These are phyloP conservation scores for Mortierella polycephala DNA, from an alignment of 371 early-diverging fungal species.

Conservation along the genomic window DNA sequence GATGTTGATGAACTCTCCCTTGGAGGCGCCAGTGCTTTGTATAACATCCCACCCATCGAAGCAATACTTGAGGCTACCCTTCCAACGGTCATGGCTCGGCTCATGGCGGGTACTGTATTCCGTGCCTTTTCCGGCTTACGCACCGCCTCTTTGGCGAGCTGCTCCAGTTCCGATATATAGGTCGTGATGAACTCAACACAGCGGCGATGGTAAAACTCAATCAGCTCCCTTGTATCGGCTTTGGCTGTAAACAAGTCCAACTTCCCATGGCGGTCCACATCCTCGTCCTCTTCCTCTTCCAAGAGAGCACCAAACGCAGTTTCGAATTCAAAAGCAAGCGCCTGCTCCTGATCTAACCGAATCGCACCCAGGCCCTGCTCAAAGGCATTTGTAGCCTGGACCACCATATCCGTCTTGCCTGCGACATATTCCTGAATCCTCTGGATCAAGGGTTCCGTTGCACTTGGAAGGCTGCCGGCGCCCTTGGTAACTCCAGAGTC, in stretches of 20 bases:
- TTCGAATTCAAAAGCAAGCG: constrained; percentile 10
- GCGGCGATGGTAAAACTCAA: constrained; percentile 35
- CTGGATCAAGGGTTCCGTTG: constrained; percentile 41
- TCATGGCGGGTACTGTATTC: constrained; percentile 37
- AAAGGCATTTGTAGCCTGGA: constrained; percentile 19
- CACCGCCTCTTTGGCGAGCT: constrained; percentile 42
- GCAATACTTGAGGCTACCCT: constrained; percentile 33
- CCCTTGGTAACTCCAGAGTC: constrained; percentile 13
- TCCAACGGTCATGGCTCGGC: constrained; percentile 48
- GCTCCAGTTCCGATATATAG: constrained; percentile 23
- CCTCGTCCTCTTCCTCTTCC: constrained; percentile 22
- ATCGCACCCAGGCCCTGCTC: constrained; percentile 25
- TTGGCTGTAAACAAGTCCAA: constrained; percentile 37
- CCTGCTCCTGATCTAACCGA: constrained; percentile 39
- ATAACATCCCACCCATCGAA: constrained; percentile 21
- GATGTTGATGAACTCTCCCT: background rate
- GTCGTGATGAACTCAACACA: constrained; percentile 34
- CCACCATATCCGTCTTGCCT: constrained; percentile 48
- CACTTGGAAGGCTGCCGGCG: constrained; percentile 14
- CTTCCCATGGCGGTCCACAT: constrained; percentile 9
- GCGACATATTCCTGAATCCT: constrained; percentile 38
- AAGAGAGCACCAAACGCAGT: constrained; percentile 4
- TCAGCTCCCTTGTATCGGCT: constrained; percentile 15
- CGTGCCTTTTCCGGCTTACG: constrained; percentile 43
- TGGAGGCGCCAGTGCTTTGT: constrained; percentile 26